phyloP scores from a whole-genome alignment of 208 protist species.

The Crithidia thermophila region DNA sequence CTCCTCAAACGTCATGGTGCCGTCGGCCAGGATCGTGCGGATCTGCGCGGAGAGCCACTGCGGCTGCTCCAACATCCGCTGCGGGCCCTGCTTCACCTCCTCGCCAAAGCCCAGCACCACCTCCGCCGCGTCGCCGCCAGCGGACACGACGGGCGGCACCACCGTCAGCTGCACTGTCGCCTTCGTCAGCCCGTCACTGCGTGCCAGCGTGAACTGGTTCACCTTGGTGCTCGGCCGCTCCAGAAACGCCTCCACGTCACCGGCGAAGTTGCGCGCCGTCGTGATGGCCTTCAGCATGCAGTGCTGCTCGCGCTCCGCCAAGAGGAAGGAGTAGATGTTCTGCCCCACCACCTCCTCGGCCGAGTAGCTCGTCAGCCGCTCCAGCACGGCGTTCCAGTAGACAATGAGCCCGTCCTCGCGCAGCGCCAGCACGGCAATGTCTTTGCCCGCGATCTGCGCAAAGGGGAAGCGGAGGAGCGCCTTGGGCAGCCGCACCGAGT shows the following conservation, averaged over 20 bases:
- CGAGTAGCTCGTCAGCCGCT: slow-evolving; percentile 67
- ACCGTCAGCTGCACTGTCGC: slow-evolving; percentile 56
- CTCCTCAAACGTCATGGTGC: slow-evolving; percentile 55
- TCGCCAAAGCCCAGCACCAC: slow-evolving; percentile 76
- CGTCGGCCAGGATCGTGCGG: slow-evolving; percentile 53
- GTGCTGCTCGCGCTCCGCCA: slow-evolving; percentile 73
- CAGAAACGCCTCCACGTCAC: slow-evolving; percentile 64
- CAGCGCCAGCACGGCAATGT: slow-evolving; percentile 56
- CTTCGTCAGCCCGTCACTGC: slow-evolving; percentile 82
- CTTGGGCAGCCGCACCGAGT: slow-evolving; percentile 6
- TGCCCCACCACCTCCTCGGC: slow-evolving; percentile 72
- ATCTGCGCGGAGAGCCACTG: slow-evolving; percentile 72
- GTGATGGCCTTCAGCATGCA: slow-evolving; percentile 63
- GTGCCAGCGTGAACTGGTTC: slow-evolving; percentile 58
- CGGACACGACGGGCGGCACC: slow-evolving; percentile 60
- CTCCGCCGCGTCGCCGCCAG: slow-evolving; percentile 49
- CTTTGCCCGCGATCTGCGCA: slow-evolving; percentile 18
- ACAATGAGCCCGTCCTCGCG: slow-evolving; percentile 84
- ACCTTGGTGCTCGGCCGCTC: slow-evolving; percentile 19
- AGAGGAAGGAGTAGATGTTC: slow-evolving; percentile 83
- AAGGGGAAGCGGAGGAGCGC: slow-evolving; percentile 34
- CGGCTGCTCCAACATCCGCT: slow-evolving; percentile 60
- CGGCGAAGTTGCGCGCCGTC: slow-evolving; percentile 63
- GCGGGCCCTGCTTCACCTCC: slow-evolving; percentile 47
- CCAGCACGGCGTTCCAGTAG: slow-evolving; percentile 73